phyloP scores from a whole-genome alignment of 805 yeast genomes.

The Suhomyces sp. region DNA sequence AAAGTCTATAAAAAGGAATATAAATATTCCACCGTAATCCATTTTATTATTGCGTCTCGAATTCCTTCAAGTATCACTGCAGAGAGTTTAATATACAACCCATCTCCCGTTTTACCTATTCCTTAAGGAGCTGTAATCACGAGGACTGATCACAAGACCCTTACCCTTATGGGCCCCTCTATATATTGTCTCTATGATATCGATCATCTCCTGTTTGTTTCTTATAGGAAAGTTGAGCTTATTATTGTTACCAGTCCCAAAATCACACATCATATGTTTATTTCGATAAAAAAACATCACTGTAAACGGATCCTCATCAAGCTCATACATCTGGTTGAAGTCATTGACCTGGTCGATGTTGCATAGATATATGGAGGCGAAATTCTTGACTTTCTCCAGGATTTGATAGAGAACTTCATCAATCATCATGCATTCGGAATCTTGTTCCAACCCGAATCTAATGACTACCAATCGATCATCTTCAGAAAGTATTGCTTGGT shows the following conservation, averaged over 20 bases:
- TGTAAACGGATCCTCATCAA: conserved; percentile 68
- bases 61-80: no score
- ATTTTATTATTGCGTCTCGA: no score
- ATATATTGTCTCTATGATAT: conserved; percentile 83
- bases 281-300: conserved; percentile 92
- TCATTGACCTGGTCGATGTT: conserved; percentile 89
- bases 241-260: conserved; percentile 97
- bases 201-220: conserved; percentile 87
- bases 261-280: conserved; percentile 97
- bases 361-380: conserved; percentile 85
- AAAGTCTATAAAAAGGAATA: no score
- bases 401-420: conserved; percentile 80
- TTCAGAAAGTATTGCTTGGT: conserved; percentile 91
- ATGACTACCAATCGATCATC: conserved; percentile 85
- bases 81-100: neutral
- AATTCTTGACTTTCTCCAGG: conserved; percentile 81
- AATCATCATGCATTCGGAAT: conserved; percentile 81
- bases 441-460: conserved; percentile 80
- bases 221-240: conserved; percentile 76
- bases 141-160: conserved; percentile 86
- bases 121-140: conserved; percentile 49
- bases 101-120: conserved; percentile 1
- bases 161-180: conserved; percentile 91
- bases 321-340: conserved; percentile 83
- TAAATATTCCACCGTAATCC: no score